A percentile compares a stretch with the other conserved stretches of the same genome.
Evolutionary conservation across 345 rosid genomes (phyloP).

Genomic region (Stellera chamaejasme): DNA sequence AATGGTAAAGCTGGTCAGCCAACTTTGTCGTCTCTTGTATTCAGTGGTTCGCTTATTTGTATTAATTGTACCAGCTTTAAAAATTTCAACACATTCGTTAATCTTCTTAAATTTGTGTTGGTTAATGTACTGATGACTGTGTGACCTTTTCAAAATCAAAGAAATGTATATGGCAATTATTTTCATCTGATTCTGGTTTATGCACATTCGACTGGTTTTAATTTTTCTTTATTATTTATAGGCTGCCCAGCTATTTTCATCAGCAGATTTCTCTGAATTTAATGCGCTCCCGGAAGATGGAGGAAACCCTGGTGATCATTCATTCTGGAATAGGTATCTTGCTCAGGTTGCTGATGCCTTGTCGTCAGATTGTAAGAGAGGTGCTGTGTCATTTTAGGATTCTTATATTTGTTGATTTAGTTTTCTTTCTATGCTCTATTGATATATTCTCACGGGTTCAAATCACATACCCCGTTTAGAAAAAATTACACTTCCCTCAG

Average conservation of each 20-base stretch:
- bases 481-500: too few species aligned
- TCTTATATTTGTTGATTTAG: not conserved
- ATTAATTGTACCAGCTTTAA: too few species aligned
- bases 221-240: constrained; percentile 18
- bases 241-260: constrained; percentile 66
- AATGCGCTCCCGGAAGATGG: constrained; percentile 47
- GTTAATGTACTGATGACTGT: too few species aligned
- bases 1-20: too few species aligned
- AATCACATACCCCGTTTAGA: not conserved
- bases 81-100: too few species aligned
- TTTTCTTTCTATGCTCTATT: not conserved
- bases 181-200: not conserved
- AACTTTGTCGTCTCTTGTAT: too few species aligned
- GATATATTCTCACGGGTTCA: not conserved
- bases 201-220: constrained; percentile 2
- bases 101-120: too few species aligned
- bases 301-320: constrained; percentile 33
- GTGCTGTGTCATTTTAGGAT: constrained; percentile 25
- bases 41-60: too few species aligned
- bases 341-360: constrained; percentile 47
- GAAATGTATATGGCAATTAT: too few species aligned
- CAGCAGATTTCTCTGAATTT: constrained; percentile 41
- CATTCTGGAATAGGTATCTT: constrained; percentile 48
- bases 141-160: too few species aligned
- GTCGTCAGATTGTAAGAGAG: constrained; percentile 34